Evolutionary conservation across 108 stramenopile genomes (phyloP).

Genomic region (Seminavis robusta): DNA sequence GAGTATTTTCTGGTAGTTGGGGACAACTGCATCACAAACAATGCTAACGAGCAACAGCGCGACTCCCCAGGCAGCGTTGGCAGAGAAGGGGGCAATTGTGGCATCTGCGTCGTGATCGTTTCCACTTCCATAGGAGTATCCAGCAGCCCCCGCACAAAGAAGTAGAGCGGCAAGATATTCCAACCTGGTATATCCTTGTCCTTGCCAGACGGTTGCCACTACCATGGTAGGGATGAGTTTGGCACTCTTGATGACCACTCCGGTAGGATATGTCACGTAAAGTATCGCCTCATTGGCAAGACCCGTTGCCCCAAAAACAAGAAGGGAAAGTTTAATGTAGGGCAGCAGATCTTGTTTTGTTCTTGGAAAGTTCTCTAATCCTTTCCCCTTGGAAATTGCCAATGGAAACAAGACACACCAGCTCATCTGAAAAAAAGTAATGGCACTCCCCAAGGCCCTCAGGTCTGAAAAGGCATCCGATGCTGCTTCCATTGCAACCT

Average conservation of each 20-base stretch:
- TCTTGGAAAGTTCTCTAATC: conserved; percentile 37
- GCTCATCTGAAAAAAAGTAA: conserved; percentile 67
- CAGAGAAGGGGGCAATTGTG: too few relatives aligned
- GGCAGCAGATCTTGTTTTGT: conserved; percentile 25
- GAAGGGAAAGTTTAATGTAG: conserved; percentile 38
- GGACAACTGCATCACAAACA: conserved; percentile 65
- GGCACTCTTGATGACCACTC: conserved; percentile 61
- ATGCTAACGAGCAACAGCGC: conserved; percentile 45
- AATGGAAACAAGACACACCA: conserved; percentile 53
- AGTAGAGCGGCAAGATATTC: conserved; percentile 54
- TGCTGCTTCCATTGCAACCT: conserved; percentile 57
- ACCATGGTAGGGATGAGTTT: conserved; percentile 75
- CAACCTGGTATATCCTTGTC: conserved; percentile 25
- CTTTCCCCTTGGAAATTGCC: conserved; percentile 23
- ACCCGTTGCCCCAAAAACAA: conserved; percentile 61
- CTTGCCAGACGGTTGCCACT: conserved; percentile 33
- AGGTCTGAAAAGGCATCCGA: conserved; percentile 41
- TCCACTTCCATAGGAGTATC: conserved; percentile 34
- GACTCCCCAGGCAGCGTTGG: too few relatives aligned
- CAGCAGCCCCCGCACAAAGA: conserved; percentile 60
- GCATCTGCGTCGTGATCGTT: conserved; percentile 11
- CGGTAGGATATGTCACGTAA: conserved; percentile 60
- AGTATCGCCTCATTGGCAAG: conserved; percentile 41
- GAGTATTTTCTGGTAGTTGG: conserved; percentile 56
- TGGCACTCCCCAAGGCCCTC: conserved; percentile 24